Percentiles rank a stretch among this genome's conserved stretches.
phyloP scores from a whole-genome alignment of 2,329 filamentous ascomycete species.

The Colletotrichum higginsianum region DNA sequence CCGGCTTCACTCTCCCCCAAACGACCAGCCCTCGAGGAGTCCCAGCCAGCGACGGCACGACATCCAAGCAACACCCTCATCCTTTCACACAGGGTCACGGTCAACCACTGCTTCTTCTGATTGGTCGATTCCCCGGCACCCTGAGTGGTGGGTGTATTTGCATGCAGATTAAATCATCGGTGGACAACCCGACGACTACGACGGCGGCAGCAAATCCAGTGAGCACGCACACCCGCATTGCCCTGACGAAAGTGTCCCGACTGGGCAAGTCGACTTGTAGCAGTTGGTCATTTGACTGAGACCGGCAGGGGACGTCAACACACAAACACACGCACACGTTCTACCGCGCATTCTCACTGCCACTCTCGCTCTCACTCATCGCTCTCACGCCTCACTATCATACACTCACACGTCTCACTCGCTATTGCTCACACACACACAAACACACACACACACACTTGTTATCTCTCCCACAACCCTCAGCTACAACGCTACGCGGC shows the following conservation, averaged over 20 bases:
- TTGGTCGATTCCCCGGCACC: conserved; percentile 33
- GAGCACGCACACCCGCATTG: conserved; percentile 39
- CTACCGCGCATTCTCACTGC: background rate
- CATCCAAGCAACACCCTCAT: background rate
- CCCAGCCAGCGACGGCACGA: conserved; percentile 19
- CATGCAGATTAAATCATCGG: conserved; percentile 33
- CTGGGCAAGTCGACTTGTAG: conserved; percentile 39
- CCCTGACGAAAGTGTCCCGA: conserved; percentile 35
- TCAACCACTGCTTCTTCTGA: conserved; percentile 32
- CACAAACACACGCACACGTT: conserved; percentile 8
- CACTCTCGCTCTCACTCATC: background rate
- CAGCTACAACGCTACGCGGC: conserved; percentile 7
- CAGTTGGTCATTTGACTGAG: conserved; percentile 38
- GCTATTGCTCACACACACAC: conserved; percentile 13
- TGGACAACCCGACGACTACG: conserved; percentile 35
- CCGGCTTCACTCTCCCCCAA: conserved; percentile 14
- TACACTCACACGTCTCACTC: conserved; percentile 11
- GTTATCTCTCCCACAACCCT: conserved; percentile 25
- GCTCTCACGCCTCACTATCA: conserved; percentile 14
- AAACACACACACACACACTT: conserved; percentile 9
- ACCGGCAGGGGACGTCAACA: conserved; percentile 27
- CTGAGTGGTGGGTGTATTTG: conserved; percentile 15
- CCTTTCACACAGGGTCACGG: conserved; percentile 30
- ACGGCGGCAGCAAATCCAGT: conserved; percentile 31
- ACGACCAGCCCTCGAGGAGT: conserved; percentile 24